These are phyloP conservation scores for Sindora glabra DNA, from an alignment of 306 rosid genomes.

Conservation along the genomic window DNA sequence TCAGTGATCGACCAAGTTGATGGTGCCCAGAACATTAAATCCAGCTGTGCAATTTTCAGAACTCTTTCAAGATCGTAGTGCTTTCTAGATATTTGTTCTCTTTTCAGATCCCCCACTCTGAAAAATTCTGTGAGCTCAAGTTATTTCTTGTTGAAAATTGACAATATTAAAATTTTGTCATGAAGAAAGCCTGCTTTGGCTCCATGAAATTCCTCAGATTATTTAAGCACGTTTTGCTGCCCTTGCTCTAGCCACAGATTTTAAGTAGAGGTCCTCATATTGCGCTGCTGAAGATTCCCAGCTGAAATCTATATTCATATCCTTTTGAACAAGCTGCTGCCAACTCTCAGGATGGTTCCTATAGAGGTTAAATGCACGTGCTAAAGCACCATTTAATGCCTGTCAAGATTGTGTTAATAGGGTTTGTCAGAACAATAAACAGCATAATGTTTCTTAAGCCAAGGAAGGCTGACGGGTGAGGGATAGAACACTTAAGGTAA, in stretches of 20 bases:
- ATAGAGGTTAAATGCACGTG: slow-evolving; percentile 58
- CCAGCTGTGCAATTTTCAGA: slow-evolving; percentile 12
- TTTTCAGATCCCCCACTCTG: too few species aligned
- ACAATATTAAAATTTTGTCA: not conserved
- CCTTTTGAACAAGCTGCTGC: slow-evolving; percentile 77
- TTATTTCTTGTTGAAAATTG: not conserved
- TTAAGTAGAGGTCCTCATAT: slow-evolving; percentile 79
- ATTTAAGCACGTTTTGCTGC: slow-evolving; percentile 28
- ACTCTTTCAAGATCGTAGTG: slow-evolving; percentile 13
- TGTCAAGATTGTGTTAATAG: slow-evolving; percentile 21
- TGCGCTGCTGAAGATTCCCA: slow-evolving; percentile 84
- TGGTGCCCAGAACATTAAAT: not conserved
- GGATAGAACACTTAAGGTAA: not conserved
- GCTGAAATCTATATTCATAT: slow-evolving; percentile 80
- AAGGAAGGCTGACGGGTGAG: not conserved
- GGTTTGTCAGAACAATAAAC: not conserved
- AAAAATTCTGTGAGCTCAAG: too few species aligned
- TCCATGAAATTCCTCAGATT: not conserved
- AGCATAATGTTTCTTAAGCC: not conserved
- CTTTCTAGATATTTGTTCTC: slow-evolving; percentile 2
- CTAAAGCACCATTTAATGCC: slow-evolving; percentile 61
- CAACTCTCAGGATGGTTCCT: slow-evolving; percentile 45
- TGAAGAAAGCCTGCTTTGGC: slow-evolving; percentile 2
- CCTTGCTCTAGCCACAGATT: slow-evolving; percentile 62
- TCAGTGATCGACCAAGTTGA: too few species aligned